phyloP scores from a whole-genome alignment of 2,329 filamentous ascomycete genomes.

The Arthrobotrys entomopaga region DNA sequence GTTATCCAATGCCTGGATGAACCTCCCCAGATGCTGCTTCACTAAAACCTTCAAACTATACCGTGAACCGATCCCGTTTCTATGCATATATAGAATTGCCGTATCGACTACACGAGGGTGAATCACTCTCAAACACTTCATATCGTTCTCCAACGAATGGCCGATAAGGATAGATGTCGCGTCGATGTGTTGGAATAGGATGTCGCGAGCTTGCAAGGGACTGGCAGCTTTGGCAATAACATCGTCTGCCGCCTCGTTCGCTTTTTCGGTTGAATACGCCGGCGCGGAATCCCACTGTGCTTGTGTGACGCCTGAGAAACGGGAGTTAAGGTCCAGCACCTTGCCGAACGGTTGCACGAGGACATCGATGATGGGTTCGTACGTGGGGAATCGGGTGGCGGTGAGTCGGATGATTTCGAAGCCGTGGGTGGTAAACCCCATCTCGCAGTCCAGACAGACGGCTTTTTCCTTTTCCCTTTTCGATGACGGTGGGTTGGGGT shows the following conservation, averaged over 20 bases:
- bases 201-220: conserved; percentile 76
- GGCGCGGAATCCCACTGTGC: conserved; percentile 77
- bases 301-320: conserved; percentile 85
- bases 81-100: conserved; percentile 82
- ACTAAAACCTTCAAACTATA: conserved; percentile 80
- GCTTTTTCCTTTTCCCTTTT: conserved; percentile 66
- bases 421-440: conserved; percentile 91
- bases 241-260: conserved; percentile 69
- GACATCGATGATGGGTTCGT: conserved; percentile 79
- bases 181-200: conserved; percentile 79
- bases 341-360: conserved; percentile 85
- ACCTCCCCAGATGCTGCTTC: conserved; percentile 73
- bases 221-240: conserved; percentile 82
- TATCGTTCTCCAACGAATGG: conserved; percentile 93
- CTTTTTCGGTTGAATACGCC: conserved; percentile 61
- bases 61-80: conserved; percentile 77
- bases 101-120: conserved; percentile 89
- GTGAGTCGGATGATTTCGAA: conserved; percentile 91
- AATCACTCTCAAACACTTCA: conserved; percentile 84
- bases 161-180: conserved; percentile 86
- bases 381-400: conserved; percentile 84
- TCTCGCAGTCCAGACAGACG: conserved; percentile 94
- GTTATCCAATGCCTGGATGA: conserved; percentile 73
- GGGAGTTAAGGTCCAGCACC: conserved; percentile 88
- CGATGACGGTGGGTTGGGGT: conserved; percentile 52